phyloP scores from a whole-genome alignment of 345 rosid genomes.

The Balakata baccata region DNA sequence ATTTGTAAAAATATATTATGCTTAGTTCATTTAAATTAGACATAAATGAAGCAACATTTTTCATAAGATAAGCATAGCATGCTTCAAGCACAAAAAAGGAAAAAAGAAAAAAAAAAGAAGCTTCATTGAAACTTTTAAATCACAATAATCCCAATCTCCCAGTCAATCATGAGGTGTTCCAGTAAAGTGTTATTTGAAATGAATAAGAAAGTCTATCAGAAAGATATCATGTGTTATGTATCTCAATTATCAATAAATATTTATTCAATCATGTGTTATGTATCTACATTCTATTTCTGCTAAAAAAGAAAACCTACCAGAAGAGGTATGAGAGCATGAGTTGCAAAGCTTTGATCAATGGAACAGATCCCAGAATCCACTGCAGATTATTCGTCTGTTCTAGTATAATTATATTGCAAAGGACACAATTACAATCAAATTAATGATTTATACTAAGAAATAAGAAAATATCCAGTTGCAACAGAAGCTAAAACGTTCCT shows the following conservation, averaged over 20 bases:
- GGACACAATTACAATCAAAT: conserved; percentile 2
- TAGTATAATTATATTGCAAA: conserved; percentile 28
- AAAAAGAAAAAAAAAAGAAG: not conserved
- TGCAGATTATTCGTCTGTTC: conserved; percentile 72
- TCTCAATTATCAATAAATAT: too few species aligned
- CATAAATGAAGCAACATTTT: not conserved
- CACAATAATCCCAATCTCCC: too few species aligned
- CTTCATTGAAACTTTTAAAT: not conserved
- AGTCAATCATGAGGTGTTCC: too few species aligned
- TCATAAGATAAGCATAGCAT: not conserved
- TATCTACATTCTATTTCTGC: not conserved
- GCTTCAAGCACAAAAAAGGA: not conserved
- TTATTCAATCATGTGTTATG: too few species aligned
- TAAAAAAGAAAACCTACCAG: conserved; percentile 49
- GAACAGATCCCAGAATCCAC: conserved; percentile 81
- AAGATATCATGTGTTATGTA: too few species aligned
- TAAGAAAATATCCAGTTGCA: not conserved
- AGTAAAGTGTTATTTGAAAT: too few species aligned
- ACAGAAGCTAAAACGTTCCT: not conserved
- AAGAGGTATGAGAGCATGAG: conserved; percentile 79
- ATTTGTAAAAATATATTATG: not conserved
- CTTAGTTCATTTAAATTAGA: not conserved
- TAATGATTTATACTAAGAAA: not conserved
- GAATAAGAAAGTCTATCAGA: too few species aligned
- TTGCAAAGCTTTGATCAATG: conserved; percentile 85